Evolutionary conservation across 192 early-diverging fungal species (phyloP).

Genomic region (Phycomyces blakesleeanus): DNA sequence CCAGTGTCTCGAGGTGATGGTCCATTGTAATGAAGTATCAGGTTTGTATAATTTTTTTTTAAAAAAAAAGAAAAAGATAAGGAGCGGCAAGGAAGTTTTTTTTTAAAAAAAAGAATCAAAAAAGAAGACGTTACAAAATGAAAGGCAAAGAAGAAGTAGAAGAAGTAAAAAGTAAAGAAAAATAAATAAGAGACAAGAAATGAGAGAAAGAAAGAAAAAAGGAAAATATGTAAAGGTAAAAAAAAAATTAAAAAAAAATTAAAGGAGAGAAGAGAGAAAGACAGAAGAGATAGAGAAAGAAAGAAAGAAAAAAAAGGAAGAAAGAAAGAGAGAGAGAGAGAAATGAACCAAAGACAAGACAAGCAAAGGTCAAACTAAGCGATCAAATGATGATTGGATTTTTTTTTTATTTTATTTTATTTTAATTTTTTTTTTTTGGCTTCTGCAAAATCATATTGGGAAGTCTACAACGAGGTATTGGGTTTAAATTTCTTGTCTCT

Average conservation of each 20-base stretch:
- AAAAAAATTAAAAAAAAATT: no score
- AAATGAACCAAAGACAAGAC: conserved; percentile 8
- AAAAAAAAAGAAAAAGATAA: conserved; percentile 1
- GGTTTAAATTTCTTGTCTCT: neutral
- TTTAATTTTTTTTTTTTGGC: neutral
- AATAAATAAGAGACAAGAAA: conserved; percentile 2
- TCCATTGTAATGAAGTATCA: conserved; percentile 3
- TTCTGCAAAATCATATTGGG: neutral
- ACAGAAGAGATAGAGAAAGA: neutral
- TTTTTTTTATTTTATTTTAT: no score
- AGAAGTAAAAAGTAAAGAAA: neutral
- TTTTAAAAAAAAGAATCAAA: conserved; percentile 8
- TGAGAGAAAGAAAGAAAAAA: neutral
- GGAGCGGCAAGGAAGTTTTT: conserved; percentile 1
- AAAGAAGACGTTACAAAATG: conserved; percentile 9
- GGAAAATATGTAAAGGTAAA: neutral
- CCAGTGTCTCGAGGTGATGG: conserved; percentile 15
- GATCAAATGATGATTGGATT: no score
- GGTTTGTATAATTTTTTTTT: no score
- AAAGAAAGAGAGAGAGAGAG: conserved; percentile 4
- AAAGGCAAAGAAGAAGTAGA: neutral
- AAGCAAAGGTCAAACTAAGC: neutral
- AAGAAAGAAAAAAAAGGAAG: conserved; percentile 5
- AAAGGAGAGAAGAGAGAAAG: neutral
- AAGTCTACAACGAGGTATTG: neutral